These are phyloP conservation scores for Kodamaea lidongshanica DNA, from an alignment of 805 yeast species.

Conservation along the genomic window DNA sequence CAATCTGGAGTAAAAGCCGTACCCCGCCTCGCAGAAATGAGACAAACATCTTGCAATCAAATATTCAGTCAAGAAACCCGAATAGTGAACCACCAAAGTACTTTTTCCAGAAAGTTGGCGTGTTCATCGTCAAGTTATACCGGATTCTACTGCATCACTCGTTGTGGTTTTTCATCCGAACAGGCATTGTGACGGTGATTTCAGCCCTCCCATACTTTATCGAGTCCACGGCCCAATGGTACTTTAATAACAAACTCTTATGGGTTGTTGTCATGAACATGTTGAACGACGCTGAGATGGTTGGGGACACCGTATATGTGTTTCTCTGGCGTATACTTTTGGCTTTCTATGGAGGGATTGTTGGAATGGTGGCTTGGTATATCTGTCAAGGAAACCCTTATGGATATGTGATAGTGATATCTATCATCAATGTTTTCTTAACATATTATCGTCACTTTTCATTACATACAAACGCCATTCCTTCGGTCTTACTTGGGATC, in stretches of 20 bases:
- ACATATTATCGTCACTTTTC: constrained; percentile 27
- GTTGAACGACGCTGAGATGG: constrained; percentile 23
- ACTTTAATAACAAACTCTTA: constrained; percentile 18
- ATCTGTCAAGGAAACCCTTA: constrained; percentile 30
- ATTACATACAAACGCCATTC: constrained; percentile 20
- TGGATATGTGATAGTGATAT: constrained; percentile 26
- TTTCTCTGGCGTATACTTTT: constrained; percentile 19
- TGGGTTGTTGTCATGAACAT: constrained; percentile 31
- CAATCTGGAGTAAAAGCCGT: constrained; percentile 7
- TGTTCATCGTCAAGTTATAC: constrained; percentile 14
- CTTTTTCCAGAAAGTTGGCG: constrained; percentile 18
- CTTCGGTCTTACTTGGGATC: constrained; percentile 22
- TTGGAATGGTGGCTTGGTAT: constrained; percentile 31
- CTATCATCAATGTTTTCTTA: constrained; percentile 18
- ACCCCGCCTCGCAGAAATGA: neutral
- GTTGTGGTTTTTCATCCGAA: constrained; percentile 27
- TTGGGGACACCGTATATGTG: constrained; percentile 26
- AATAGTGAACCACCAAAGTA: constrained; percentile 22
- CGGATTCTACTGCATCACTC: constrained; percentile 14
- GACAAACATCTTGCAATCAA: constrained; percentile 5
- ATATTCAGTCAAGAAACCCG: constrained; percentile 20
- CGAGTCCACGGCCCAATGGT: constrained; percentile 25
- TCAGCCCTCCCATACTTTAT: constrained; percentile 24
- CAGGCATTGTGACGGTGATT: constrained; percentile 17
- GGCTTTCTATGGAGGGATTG: constrained; percentile 23